Percentiles rank a stretch among this genome's conserved stretches.
These are phyloP conservation scores for Macaranga tanarius DNA, from an alignment of 441 rosid genomes.

Conservation along the genomic window DNA sequence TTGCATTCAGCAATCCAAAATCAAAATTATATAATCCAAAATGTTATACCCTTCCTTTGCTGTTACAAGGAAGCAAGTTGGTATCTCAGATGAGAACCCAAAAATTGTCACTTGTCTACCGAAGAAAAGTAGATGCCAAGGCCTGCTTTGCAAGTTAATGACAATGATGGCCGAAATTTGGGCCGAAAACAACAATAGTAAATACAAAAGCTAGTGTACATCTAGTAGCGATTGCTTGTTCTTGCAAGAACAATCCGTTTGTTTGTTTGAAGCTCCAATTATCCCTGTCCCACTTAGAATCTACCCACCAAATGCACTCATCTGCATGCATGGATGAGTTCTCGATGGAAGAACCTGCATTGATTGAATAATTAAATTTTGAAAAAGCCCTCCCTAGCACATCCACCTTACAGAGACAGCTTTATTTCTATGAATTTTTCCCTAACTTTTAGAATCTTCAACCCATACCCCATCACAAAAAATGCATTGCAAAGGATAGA, in stretches of 20 bases:
- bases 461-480: neutral
- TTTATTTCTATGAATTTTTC: no score
- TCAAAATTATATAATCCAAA: no score
- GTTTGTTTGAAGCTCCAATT: conserved; percentile 5
- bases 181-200: no score
- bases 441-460: no score
- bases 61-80: no score
- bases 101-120: neutral
- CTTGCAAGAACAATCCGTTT: neutral
- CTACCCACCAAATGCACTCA: conserved; percentile 88
- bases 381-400: neutral
- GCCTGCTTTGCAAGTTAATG: conserved; percentile 1
- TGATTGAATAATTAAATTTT: neutral
- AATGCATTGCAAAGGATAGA: neutral
- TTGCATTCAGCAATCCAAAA: no score
- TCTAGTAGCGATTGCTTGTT: neutral
- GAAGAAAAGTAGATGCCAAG: no score
- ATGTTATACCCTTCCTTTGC: no score
- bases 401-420: neutral
- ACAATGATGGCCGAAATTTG: no score
- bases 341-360: conserved; percentile 87
- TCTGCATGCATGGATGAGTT: conserved; percentile 93
- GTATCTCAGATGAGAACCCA: neutral
- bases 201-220: neutral
- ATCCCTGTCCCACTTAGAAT: conserved; percentile 74